Base-by-base conservation (phyloP, 306 rosid species). In the Datisca glomerata region DNA sequence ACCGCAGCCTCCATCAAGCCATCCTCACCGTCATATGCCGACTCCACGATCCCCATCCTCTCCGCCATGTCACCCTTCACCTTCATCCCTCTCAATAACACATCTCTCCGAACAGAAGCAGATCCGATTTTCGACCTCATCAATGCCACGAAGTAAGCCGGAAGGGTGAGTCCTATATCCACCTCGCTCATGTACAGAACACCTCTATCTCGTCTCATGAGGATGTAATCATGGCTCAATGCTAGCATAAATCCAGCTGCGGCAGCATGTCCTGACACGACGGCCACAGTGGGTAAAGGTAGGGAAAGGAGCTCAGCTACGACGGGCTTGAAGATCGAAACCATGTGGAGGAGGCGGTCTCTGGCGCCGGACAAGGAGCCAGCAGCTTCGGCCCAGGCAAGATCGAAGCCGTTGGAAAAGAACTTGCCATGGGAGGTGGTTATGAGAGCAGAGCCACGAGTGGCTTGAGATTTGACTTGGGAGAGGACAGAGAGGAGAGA, bases 341-440 rank as follows among this genome's bases (percentile, higher is more conserved):
- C 76, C 81, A 79, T 65, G 22, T 13, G 45, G 0, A 0, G 5
- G 44, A 80, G 74, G 11, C 92, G 86, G 2, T 12, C 47, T 5
- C 0, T 0, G 12, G 80, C 73, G 12, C 22, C 78, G 21, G 86
- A 12, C 5, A 12, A 0, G 53, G 86, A 57, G 19, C 33, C 56
- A 55, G 83, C 68, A 22, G 76, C 13, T 12, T 29, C 63, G 20
- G 93, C 95, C 79, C 79, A 80, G 36, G 18, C n/a, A 21, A 85
- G 76, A 47, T 85, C 87, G 49, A 80, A 71, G 51, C 95, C 95
- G 44, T 54, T 80, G 51, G 93, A 85, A 67, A 80, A 85, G 81
- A 57, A 66, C 28, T 40, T 76, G 37, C 85, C 93, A 6, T 56
- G 62, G 25, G 75, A 73, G 31, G 87, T 80, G 61, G 95, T 80